Conservation (phyloP, 2,329 filamentous ascomycete genomes). For the Fusarium pseudograminearum region DNA sequence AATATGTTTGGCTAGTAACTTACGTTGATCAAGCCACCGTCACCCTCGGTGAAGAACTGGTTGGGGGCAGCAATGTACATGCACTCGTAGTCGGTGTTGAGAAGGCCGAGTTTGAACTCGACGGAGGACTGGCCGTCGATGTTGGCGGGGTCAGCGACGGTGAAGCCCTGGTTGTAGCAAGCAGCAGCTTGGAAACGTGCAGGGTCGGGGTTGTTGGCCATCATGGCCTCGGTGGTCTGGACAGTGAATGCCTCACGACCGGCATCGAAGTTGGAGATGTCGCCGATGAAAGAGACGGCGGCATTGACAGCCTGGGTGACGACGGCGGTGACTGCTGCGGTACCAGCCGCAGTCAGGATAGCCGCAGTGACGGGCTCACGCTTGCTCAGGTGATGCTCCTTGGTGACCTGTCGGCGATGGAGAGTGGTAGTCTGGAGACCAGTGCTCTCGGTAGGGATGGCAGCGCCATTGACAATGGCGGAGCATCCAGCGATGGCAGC, state of each 20-base stretch:
- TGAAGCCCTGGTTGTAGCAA: slow-evolving; percentile 11
- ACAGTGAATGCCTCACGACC: slow-evolving; percentile 11
- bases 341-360: slow-evolving; percentile 13
- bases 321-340: neutral
- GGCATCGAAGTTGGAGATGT: slow-evolving; percentile 13
- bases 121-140: slow-evolving; percentile 16
- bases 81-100: slow-evolving; percentile 24
- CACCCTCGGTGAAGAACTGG: slow-evolving; percentile 14
- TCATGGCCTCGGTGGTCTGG: slow-evolving; percentile 8
- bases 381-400: neutral
- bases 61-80: slow-evolving; percentile 21
- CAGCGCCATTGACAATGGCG: neutral
- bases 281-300: neutral
- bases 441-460: neutral
- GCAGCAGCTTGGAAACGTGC: slow-evolving; percentile 8
- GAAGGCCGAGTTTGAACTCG: slow-evolving; percentile 1
- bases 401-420: neutral
- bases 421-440: slow-evolving; percentile 1
- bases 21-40: slow-evolving; percentile 20
- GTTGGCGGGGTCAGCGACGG: slow-evolving; percentile 13
- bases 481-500: neutral
- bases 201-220: slow-evolving; percentile 7
- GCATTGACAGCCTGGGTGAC: neutral
- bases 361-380: neutral
- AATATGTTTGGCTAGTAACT: accelerated